Conservation (phyloP, 345 rosid genomes). For the Excoecaria agallocha region DNA sequence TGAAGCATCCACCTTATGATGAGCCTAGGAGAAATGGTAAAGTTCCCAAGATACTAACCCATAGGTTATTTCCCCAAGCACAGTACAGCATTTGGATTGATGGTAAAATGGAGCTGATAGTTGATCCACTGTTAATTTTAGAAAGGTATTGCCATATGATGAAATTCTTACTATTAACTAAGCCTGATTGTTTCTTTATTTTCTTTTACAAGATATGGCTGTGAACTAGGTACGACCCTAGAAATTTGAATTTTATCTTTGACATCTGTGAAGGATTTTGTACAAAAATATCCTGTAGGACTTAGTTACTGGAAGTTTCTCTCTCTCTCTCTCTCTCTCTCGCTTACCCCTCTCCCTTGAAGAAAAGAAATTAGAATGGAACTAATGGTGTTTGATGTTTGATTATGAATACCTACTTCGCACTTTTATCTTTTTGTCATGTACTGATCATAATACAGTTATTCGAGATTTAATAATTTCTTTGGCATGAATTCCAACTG, state of each 20-base stretch:
- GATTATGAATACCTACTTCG: not conserved
- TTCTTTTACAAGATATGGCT: not conserved
- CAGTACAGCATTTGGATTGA: slow-evolving; percentile 98
- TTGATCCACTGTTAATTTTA: slow-evolving; percentile 79
- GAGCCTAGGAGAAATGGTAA: slow-evolving; percentile 97
- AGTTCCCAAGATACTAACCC: slow-evolving; percentile 94
- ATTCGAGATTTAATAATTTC: not conserved
- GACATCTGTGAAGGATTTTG: not conserved
- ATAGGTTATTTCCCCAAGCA: slow-evolving; percentile 88
- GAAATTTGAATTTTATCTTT: not conserved
- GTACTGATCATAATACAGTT: not conserved
- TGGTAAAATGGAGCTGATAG: slow-evolving; percentile 93
- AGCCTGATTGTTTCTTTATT: not conserved
- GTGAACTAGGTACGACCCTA: not conserved
- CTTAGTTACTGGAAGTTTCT: not conserved
- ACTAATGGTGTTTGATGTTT: not conserved
- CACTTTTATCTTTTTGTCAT: not conserved
- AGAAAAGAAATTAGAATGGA: no score
- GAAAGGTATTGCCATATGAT: slow-evolving; percentile 57
- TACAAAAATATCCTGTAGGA: not conserved
- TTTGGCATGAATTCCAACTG: not conserved
- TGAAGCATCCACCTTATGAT: slow-evolving; percentile 81
- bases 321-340: not conserved
- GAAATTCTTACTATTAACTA: not conserved
- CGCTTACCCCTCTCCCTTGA: no score